Base-by-base conservation (phyloP, 2,329 filamentous ascomycete genomes). In the Fusarium sp. region DNA sequence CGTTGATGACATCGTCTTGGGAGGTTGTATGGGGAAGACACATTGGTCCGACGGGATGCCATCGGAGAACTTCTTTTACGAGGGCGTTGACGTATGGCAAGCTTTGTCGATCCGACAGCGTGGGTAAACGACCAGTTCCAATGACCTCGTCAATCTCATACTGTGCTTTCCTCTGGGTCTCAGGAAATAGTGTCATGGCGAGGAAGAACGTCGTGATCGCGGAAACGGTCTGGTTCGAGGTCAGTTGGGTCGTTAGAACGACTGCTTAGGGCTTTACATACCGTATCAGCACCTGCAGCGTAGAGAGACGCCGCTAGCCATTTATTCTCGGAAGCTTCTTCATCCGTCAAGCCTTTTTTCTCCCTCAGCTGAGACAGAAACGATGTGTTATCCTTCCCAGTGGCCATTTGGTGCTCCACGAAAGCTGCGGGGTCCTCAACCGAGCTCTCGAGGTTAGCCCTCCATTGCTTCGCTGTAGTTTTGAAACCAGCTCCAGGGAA, bases 11-110 rank as follows among this genome's bases (percentile, higher is more conserved):
- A 5, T 75, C 70, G 9, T 78, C 76, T 11, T 76, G 75, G 0
- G 78, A 78, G 8, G 83, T 82, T 4, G 78, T 78, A 56, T 84
- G 80, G 3, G 81, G 79, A 14, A 87, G 78, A 3, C 78, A 73
- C 63, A 83, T 76, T 1, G 81, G 80, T 0, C 76, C 75, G 8
- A 80, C 73, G 1, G 78, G 77, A 58, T 73, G 73, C 76, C 76
- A 80, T 2, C 79, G 59, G 16, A 75, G 38, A 10, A 68, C 67
- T 44, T 80, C 78, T 14, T 80, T 80, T 3, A 80, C 66, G 2
- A 76, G 52, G 4, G 76, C 77, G 11, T 79, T 61, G 10, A 80
- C 46, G 27, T 78, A 80, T 3, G 75, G 75, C n/a, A 80, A 54
- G 3, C 62, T 76, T 5, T 63, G 63, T 5, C 73, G 52, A 48